A percentile compares a stretch with the other conserved stretches of the same genome.
These are phyloP conservation scores for Pseudopithomyces maydicus DNA, from an alignment of 2,329 filamentous ascomycete genomes.

Conservation along the genomic window DNA sequence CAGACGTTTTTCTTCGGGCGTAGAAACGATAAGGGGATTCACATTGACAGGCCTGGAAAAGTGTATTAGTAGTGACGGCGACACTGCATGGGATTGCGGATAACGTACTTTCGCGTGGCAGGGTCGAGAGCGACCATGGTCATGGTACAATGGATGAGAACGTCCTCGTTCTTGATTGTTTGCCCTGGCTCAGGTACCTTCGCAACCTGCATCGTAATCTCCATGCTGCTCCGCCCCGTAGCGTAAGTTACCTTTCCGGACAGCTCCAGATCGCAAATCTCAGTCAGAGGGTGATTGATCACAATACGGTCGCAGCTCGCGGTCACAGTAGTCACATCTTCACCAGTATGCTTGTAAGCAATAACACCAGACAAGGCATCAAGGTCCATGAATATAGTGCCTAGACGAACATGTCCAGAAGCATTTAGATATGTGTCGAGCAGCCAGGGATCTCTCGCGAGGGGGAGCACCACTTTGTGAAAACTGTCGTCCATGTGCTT, in stretches of 20 bases:
- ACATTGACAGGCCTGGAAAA: constrained; percentile 63
- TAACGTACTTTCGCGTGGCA: constrained; percentile 62
- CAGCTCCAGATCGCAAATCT: constrained; percentile 79
- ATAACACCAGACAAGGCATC: constrained; percentile 78
- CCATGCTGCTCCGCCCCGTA: constrained; percentile 73
- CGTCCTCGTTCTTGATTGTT: constrained; percentile 61
- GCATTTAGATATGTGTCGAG: constrained; percentile 79
- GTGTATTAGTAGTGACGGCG: constrained; percentile 5
- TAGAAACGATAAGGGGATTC: constrained; percentile 65
- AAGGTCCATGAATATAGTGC: constrained; percentile 78
- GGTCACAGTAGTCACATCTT: constrained; percentile 66
- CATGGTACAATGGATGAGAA: constrained; percentile 73
- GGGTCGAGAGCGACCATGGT: constrained; percentile 79
- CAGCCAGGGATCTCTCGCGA: constrained; percentile 76
- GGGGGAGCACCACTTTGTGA: constrained; percentile 69
- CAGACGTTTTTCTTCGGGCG: constrained; percentile 66
- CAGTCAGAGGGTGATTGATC: constrained; percentile 72
- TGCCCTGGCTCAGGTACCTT: constrained; percentile 67
- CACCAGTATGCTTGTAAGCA: constrained; percentile 72
- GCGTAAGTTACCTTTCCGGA: constrained; percentile 73
- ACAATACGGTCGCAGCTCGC: constrained; percentile 68
- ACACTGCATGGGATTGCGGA: not conserved
- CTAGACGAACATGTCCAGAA: constrained; percentile 73
- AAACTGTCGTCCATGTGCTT: constrained; percentile 75
- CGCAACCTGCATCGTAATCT: constrained; percentile 75